Conservation (phyloP, 805 yeast genomes). For the Pichia kluyveri region DNA sequence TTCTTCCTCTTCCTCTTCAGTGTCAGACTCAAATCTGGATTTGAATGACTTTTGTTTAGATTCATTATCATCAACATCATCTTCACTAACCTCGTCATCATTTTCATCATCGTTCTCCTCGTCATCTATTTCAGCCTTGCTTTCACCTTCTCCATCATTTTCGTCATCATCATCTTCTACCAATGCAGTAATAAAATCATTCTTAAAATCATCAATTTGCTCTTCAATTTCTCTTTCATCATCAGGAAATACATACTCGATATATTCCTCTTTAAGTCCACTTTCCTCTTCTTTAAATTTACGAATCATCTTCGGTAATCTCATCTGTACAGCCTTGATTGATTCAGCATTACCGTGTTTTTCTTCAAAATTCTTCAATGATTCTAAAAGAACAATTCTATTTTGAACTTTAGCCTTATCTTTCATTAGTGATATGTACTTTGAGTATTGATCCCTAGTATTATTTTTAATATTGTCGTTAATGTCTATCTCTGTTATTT, state of each 20-base stretch:
- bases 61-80: not conserved
- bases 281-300: slow-evolving; percentile 31
- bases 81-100: not conserved
- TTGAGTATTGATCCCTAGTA: slow-evolving; percentile 48
- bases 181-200: slow-evolving; percentile 4
- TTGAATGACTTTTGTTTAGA: not conserved
- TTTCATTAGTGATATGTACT: slow-evolving; percentile 41
- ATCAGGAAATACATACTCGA: slow-evolving; percentile 62
- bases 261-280: slow-evolving; percentile 43
- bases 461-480: slow-evolving; percentile 31
- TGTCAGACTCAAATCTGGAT: slow-evolving; percentile 9
- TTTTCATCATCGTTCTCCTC: slow-evolving; percentile 1
- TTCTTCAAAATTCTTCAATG: slow-evolving; percentile 56
- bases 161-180: slow-evolving; percentile 8
- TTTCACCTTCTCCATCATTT: slow-evolving; percentile 5
- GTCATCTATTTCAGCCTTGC: slow-evolving; percentile 1
- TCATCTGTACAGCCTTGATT: slow-evolving; percentile 26
- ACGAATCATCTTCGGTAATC: slow-evolving; percentile 48
- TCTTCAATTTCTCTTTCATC: slow-evolving; percentile 29
- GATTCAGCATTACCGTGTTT: slow-evolving; percentile 45
- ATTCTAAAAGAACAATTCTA: slow-evolving; percentile 47
- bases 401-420: slow-evolving; percentile 28
- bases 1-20: slow-evolving; percentile 2
- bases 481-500: slow-evolving; percentile 23
- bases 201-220: slow-evolving; percentile 9